Conservation (phyloP, 139 green algal species). For the Zygnema circumcarinatum region DNA sequence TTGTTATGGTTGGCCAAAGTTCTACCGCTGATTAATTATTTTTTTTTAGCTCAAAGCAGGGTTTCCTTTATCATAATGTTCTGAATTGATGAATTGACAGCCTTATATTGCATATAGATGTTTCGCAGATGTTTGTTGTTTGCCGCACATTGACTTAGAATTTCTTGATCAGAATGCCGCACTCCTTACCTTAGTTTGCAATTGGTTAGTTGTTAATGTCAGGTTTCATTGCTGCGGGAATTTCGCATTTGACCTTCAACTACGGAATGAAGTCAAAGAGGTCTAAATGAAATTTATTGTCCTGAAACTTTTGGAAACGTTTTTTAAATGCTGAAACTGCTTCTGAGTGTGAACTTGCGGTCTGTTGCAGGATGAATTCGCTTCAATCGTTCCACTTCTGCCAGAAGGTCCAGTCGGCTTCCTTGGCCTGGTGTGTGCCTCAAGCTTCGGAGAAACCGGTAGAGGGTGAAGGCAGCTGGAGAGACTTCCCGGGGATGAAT, state of each 20-base stretch:
- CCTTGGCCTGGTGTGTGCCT: background rate
- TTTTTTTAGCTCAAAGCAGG: background rate
- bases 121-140: too few relatives aligned
- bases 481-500: too few relatives aligned
- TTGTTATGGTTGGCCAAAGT: background rate
- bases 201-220: background rate
- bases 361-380: slow-evolving; percentile 4
- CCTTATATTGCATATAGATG: too few relatives aligned
- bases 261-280: background rate
- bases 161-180: too few relatives aligned
- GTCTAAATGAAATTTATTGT: background rate
- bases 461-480: too few relatives aligned
- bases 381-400: background rate
- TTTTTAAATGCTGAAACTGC: background rate
- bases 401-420: slow-evolving; percentile 2
- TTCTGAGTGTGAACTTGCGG: too few relatives aligned
- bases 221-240: background rate
- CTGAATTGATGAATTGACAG: too few relatives aligned
- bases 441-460: too few relatives aligned
- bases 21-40: background rate
- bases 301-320: background rate
- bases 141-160: too few relatives aligned
- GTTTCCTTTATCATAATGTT: too few relatives aligned
- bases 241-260: background rate
- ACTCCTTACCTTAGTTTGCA: too few relatives aligned